Percentiles rank a stretch among this genome's conserved stretches.
Conservation (phyloP, 1,284 basidiomycete species). For the Tremellales sp. region DNA sequence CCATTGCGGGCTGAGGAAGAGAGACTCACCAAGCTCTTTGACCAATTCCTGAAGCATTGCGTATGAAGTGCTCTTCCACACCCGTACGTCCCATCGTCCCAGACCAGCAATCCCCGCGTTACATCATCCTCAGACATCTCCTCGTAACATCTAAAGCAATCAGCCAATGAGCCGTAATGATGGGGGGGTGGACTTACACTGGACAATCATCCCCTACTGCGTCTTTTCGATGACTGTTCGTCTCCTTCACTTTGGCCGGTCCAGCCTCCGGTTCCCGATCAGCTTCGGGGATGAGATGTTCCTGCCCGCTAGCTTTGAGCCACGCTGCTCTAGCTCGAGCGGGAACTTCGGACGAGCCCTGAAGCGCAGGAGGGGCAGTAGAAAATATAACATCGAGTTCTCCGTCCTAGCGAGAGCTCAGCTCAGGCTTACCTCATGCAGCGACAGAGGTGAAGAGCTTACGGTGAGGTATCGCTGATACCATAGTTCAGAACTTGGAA, state of each 20-base stretch:
- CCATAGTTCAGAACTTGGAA: neutral
- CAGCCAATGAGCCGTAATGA: neutral
- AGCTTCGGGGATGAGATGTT: neutral
- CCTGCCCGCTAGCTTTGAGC: constrained; percentile 3
- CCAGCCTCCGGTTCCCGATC: no score
- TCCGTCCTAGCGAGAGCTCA: neutral
- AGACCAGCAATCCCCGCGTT: constrained; percentile 4
- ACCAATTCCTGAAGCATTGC: constrained; percentile 14
- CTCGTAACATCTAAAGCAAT: constrained; percentile 10
- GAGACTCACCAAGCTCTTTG: constrained; percentile 4
- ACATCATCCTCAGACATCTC: constrained; percentile 9
- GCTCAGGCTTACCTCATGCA: neutral
- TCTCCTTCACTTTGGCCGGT: no score
- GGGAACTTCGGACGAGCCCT: neutral
- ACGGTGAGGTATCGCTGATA: constrained; percentile 15
- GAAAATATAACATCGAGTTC: neutral
- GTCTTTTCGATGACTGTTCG: neutral
- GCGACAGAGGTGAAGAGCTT: constrained; percentile 6
- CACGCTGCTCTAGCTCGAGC: constrained; percentile 1
- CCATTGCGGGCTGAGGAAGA: neutral
- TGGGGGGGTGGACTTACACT: constrained; percentile 6
- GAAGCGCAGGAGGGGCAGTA: neutral
- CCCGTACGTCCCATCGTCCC: constrained; percentile 4
- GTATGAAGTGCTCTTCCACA: constrained; percentile 16
- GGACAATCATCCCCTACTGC: constrained; percentile 16